phyloP scores from a whole-genome alignment of 2,329 filamentous ascomycete species.

The Xylariaceae sp. region DNA sequence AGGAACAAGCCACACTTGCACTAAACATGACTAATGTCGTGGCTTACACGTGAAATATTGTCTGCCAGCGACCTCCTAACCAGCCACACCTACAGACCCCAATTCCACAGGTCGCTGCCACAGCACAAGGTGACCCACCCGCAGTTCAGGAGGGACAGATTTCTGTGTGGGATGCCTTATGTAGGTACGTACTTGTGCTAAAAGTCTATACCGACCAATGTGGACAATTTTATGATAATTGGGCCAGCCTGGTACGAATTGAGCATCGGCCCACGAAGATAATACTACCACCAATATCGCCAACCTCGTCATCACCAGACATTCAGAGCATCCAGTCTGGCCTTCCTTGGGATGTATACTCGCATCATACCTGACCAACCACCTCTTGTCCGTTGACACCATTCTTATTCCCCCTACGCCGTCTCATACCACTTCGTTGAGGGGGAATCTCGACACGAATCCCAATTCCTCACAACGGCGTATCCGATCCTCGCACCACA shows the following conservation, averaged over 20 bases:
- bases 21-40: too few species aligned
- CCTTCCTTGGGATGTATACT: conserved; percentile 36
- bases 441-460: conserved; percentile 15
- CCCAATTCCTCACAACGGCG: conserved; percentile 5
- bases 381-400: conserved; percentile 30
- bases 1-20: not conserved
- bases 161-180: conserved; percentile 28
- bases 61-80: too few species aligned
- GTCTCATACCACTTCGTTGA: conserved; percentile 17
- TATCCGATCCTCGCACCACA: conserved; percentile 2
- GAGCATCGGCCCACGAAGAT: conserved; percentile 21
- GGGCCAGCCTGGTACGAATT: conserved; percentile 29
- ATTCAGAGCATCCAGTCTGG: conserved; percentile 7
- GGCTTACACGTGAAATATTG: too few species aligned
- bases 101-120: too few species aligned
- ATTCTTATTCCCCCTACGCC: conserved; percentile 1
- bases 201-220: conserved; percentile 15
- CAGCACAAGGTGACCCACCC: conserved; percentile 9
- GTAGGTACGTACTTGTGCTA: conserved; percentile 11
- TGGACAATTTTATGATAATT: conserved; percentile 24
- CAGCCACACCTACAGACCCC: not conserved
- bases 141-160: conserved; percentile 41
- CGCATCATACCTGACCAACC: conserved; percentile 31
- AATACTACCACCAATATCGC: not conserved
- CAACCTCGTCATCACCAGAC: not conserved